Percentiles rank a stretch among this genome's conserved stretches.
Evolutionary conservation across 495 filamentous ascomycete genomes (phyloP).

Genomic region (Penicillium parvum): DNA sequence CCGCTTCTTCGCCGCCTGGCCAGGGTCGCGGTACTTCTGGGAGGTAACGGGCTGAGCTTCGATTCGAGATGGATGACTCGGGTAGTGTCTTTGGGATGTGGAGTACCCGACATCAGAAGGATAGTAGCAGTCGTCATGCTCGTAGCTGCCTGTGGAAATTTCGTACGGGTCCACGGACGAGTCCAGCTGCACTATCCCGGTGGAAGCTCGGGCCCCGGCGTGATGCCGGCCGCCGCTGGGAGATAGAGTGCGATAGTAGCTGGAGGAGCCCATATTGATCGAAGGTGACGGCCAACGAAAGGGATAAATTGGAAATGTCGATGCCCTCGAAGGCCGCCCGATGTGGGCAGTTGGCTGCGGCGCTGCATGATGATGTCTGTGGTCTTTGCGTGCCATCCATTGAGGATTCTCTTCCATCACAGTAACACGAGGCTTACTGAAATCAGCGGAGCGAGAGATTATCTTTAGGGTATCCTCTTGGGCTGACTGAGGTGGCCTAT

Average conservation of each 20-base stretch:
- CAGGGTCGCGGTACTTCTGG: slow-evolving; percentile 31
- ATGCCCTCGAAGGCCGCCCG: no score
- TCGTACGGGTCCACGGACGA: slow-evolving; percentile 38
- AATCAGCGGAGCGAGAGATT: no score
- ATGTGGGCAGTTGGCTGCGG: no score
- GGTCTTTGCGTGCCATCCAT: no score
- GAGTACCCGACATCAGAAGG: slow-evolving; percentile 32
- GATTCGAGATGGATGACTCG: slow-evolving; percentile 26
- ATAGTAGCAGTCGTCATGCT: slow-evolving; percentile 35
- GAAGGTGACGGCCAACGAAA: background rate
- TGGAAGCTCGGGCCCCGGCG: slow-evolving; percentile 44
- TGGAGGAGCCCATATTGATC: slow-evolving; percentile 15
- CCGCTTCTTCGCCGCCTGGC: slow-evolving; percentile 30
- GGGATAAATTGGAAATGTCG: no score
- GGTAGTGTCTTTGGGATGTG: slow-evolving; percentile 25
- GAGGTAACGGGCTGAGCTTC: slow-evolving; percentile 38
- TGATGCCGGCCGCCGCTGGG: slow-evolving; percentile 29
- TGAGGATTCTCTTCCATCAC: no score
- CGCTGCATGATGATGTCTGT: no score
- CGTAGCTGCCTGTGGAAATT: slow-evolving; percentile 21
- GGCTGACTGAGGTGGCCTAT: no score
- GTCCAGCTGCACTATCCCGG: slow-evolving; percentile 38
- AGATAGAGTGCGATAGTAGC: slow-evolving; percentile 25
- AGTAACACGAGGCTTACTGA: no score
- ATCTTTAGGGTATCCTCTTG: no score